A percentile compares a stretch with the other conserved stretches of the same genome.
phyloP scores from a whole-genome alignment of 352 stramenopile species.

The Phytophthora sojae region DNA sequence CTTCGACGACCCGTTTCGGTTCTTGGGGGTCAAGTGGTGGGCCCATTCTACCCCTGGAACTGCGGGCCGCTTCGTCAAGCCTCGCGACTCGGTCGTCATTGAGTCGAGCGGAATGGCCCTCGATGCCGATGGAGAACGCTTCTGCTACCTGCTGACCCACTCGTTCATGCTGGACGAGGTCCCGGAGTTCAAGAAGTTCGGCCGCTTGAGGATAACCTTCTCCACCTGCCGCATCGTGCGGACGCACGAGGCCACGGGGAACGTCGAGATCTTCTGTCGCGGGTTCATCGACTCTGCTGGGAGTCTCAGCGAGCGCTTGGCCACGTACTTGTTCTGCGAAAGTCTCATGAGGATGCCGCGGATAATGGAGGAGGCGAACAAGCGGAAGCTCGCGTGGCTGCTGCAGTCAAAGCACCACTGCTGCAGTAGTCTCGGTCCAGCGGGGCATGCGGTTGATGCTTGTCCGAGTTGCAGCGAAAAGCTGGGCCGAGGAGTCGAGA shows the following conservation, averaged over 20 bases:
- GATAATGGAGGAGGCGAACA: conserved; percentile 47
- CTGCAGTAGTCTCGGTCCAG: background rate
- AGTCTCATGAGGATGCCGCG: conserved; percentile 27
- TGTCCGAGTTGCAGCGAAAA: conserved; percentile 27
- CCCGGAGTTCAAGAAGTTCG: conserved; percentile 29
- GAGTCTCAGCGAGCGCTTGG: conserved; percentile 31
- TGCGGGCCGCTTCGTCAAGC: conserved; percentile 37
- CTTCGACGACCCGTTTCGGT: conserved; percentile 50
- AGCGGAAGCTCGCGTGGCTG: conserved; percentile 52
- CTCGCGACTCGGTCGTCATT: conserved; percentile 42
- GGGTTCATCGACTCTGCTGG: conserved; percentile 38
- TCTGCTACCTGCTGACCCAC: conserved; percentile 45
- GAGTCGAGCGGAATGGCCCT: conserved; percentile 46
- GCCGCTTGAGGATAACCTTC: conserved; percentile 37
- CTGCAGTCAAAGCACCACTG: conserved; percentile 27
- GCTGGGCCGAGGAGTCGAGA: conserved; percentile 25
- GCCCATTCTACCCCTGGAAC: conserved; percentile 28
- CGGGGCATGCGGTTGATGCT: conserved; percentile 3
- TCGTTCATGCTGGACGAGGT: conserved; percentile 37
- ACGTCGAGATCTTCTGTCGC: conserved; percentile 48
- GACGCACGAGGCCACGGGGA: conserved; percentile 17
- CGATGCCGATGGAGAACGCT: conserved; percentile 34
- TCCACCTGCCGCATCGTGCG: conserved; percentile 49
- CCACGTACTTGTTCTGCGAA: conserved; percentile 28
- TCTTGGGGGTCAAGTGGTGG: conserved; percentile 54